Evolutionary conservation across 306 rosid genomes (phyloP), one percentile per base, ranked within the genome.

Genomic region (Malus domestica): DNA sequence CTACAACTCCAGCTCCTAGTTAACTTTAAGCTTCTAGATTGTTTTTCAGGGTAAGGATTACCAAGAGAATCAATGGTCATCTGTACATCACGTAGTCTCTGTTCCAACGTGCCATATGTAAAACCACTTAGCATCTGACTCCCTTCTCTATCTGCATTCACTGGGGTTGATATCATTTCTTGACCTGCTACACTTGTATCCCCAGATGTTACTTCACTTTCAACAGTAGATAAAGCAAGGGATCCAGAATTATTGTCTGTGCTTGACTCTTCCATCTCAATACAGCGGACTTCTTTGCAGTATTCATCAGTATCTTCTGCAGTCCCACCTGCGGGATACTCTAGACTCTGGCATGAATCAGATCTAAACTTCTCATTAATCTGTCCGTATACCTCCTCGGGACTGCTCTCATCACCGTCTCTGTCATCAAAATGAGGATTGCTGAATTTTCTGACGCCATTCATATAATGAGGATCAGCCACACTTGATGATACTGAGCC

Each of bases 281-380:
- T 84, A 60, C 99, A 96, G 80, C 67, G 85, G 73, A 96, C 98
- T 84, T 96, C 99, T 85, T 87, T 96, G 90, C 97, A 95, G 83
- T 83, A 83, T 60, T 86, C 93, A 83, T 88, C 92, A 23, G 81
- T 79, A 78, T 82, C 84, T 58, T 87, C 87, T 70, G 87, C 81
- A 45, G 64, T 75, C 60, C 68, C 83, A 70, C 61, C 70, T 4
- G 78, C 59, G 29, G 67, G 40, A 61, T 67, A 71, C 52, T 40
- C 83, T 63, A 71, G 80, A 71, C 81, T 81, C 55, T 49, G 86
- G 62, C 58, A 51, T 23, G 78, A 81, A 80, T 80, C 66, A 45
- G 76, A 79, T 67, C 62, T 58, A n/a, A 58, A 22, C 13, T 78
- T 73, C 45, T 42, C 77, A 22, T 19, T 62, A 51, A 46, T 44